A percentile compares a stretch with the other conserved stretches of the same genome.
Evolutionary conservation across 192 early-diverging fungal genomes (phyloP).

Genomic region (Backusella morwellensis): DNA sequence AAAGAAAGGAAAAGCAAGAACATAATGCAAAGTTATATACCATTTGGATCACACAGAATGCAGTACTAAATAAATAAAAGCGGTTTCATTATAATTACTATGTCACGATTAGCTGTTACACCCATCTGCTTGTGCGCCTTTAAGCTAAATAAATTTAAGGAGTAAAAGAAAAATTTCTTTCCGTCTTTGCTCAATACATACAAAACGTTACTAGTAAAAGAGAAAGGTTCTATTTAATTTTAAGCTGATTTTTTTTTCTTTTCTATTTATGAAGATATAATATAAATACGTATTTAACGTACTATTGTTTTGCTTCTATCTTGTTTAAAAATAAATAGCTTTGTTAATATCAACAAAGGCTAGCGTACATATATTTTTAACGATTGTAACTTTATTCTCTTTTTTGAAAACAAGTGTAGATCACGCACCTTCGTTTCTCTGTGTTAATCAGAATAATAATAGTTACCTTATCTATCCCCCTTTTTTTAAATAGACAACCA

Average conservation of each 20-base stretch:
- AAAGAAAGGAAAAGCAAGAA: background rate
- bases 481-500: background rate
- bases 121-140: background rate
- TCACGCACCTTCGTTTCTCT: background rate
- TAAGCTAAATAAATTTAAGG: background rate
- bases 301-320: background rate
- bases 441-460: background rate
- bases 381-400: background rate
- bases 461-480: background rate
- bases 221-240: background rate
- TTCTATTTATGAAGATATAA: background rate
- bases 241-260: background rate
- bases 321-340: background rate
- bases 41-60: background rate
- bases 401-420: background rate
- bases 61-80: background rate
- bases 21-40: background rate
- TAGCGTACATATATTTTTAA: background rate
- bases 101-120: background rate
- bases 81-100: background rate
- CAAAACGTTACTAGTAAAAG: background rate
- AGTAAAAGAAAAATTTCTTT: background rate
- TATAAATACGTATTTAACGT: background rate
- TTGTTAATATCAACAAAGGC: background rate
- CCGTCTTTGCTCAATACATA: background rate